Percentiles rank a stretch among this genome's conserved stretches.
Evolutionary conservation across 2,329 filamentous ascomycete species (phyloP).

Genomic region (Leptographium lundbergii): DNA sequence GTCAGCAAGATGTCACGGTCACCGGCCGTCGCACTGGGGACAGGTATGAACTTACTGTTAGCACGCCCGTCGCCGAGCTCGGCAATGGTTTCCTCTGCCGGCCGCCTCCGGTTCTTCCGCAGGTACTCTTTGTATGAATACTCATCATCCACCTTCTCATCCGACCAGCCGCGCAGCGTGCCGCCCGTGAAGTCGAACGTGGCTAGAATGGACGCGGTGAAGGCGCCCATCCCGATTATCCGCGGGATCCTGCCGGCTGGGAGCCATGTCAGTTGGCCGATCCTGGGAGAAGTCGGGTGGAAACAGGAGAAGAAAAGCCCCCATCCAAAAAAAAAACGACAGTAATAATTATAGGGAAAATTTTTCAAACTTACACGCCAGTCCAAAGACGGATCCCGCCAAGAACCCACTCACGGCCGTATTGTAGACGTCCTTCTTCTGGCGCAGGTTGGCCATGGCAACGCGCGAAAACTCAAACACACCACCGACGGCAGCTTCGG

Average conservation of each 20-base stretch:
- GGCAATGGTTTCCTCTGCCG: slow-evolving; percentile 65
- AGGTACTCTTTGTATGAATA: slow-evolving; percentile 64
- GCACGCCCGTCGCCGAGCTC: slow-evolving; percentile 81
- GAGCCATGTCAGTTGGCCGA: not conserved
- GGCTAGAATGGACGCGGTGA: slow-evolving; percentile 44
- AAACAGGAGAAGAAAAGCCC: not conserved
- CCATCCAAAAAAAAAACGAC: not conserved
- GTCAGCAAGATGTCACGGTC: not conserved
- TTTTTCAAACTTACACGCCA: slow-evolving; percentile 46
- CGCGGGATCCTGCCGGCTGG: slow-evolving; percentile 54
- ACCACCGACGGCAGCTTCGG: slow-evolving; percentile 56
- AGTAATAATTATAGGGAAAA: not conserved
- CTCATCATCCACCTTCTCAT: slow-evolving; percentile 50
- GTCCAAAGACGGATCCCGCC: slow-evolving; percentile 58
- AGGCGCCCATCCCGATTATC: slow-evolving; percentile 52
- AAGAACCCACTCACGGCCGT: slow-evolving; percentile 64
- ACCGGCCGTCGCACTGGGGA: too few species aligned
- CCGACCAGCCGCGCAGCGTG: slow-evolving; percentile 31
- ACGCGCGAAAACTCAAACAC: slow-evolving; percentile 66
- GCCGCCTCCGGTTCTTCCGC: slow-evolving; percentile 60
- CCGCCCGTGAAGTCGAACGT: slow-evolving; percentile 58
- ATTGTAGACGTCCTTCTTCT: slow-evolving; percentile 72
- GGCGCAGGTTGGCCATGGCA: slow-evolving; percentile 71
- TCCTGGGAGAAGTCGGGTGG: not conserved
- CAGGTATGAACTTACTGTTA: slow-evolving; percentile 20